Evolutionary conservation across 2,329 filamentous ascomycete genomes (phyloP), one percentile per base, ranked within the genome.

Genomic region (Claviceps capensis): DNA sequence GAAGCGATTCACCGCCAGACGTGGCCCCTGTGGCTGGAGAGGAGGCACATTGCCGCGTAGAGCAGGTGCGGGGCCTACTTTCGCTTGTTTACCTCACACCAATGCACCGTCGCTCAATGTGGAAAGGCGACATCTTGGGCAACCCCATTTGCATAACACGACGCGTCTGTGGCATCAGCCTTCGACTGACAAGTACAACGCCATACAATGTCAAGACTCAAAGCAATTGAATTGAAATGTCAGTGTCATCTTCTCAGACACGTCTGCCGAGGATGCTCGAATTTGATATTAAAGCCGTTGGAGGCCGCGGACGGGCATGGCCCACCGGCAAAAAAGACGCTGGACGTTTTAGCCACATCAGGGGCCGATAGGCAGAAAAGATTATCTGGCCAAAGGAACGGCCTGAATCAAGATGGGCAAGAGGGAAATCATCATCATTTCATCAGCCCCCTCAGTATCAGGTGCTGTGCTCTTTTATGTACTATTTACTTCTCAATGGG

Each of bases 401-500:
- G 9, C 16, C 16, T 8, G 5, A 41, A 41, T 7, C 13, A 41
- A n/a, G 38, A 6, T 16, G 5, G 16, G 14, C 16, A 41, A n/a
- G 5, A 38, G 3, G 38, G 42, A 3, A 3, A 14, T 44, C 42
- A 44, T 44, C 43, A 37, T 37, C n/a, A 47, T 37, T 22, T 47
- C 30, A 11, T 4, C 30, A 9, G 30, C 9, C 30, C 30, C 30
- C 30, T 34, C 9, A 34, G 30, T 34, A 34, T 34, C 30, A 4
- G 30, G 30, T 34, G 9, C 9, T 34, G 30, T 11, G 30, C 9
- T 44, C 22, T 26, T 30, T 8, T 16, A 30, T 30, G 14, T 45
- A 30, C 23, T 43, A n/a, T 49, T 38, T 16, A 13, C 22, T 47
- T 34, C 47, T 62, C 17, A 82, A 63, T 83, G 79, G 48, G 75